Base-by-base conservation (phyloP, 2,329 filamentous ascomycete species). In the Simplicillium sp. region DNA sequence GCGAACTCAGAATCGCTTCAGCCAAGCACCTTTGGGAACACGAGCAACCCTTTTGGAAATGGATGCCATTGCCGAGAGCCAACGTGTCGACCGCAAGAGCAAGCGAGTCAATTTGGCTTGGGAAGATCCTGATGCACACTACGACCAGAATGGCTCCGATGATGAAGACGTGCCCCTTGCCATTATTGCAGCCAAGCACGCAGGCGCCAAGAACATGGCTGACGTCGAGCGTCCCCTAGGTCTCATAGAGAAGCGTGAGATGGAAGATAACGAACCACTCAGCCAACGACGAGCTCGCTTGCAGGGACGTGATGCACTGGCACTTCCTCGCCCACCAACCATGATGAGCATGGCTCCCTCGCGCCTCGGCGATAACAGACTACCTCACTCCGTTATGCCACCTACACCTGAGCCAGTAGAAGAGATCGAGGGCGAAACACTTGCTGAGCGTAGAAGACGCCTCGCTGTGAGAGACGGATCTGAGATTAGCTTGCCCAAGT, bases 181-280 rank as follows among this genome's bases (percentile, higher is more conserved):
- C 11, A 70, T 97, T 48, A 71, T 98, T 13, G 80, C 82, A 1
- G 71, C 69, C 33, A 77, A 77, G 47, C 69, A 75, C 7, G 66
- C 72, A n/a, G 70, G 71, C 11, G 62, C 64, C 28, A 62, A 68
- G 43, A 66, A 70, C 37, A 59, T 70, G 45, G 68, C 70, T 43
- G 72, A 76, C 62, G 54, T 80, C 47, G 72, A 80, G 61, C 64
- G 79, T 11, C 84, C 85, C 0, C 59, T 87, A 5, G 86, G 86
- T 4, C 60, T 92, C 42, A 81, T 92, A 68, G 84, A 94, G 55
- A 80, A 78, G 51, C 80, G 87, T 36, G 83, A 94, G 44, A 66
- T 92, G 48, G 92, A 98, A 57, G 92, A 98, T 53, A 92, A 88
- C 41, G 92, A 97, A 57, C 89, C 92, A 0, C 68, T 96, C 15